Conservation (phyloP, 1,139 yeast species). For the Candida sp. region DNA sequence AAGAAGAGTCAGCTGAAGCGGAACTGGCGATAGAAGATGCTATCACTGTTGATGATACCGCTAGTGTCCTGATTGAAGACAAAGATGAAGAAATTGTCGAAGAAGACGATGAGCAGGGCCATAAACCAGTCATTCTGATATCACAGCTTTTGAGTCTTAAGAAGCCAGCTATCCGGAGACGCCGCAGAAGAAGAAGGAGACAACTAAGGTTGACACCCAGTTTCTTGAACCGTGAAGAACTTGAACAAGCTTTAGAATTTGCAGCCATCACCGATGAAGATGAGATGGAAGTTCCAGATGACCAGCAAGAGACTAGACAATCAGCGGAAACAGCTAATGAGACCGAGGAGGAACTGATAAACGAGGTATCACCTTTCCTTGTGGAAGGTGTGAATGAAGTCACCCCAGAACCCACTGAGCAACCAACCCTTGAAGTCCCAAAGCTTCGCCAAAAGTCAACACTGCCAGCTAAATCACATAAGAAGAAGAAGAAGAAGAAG, state of each 20-base stretch:
- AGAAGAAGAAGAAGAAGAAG: background rate
- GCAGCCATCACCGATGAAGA: background rate
- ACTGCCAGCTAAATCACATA: background rate
- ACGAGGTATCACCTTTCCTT: background rate
- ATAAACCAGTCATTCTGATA: background rate
- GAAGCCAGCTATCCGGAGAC: constrained; percentile 3
- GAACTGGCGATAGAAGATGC: background rate
- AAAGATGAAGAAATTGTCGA: background rate
- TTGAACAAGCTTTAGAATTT: constrained; percentile 2
- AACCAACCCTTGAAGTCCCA: background rate
- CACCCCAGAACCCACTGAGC: background rate
- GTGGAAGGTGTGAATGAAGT: background rate
- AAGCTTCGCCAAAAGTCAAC: background rate
- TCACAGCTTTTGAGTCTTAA: background rate
- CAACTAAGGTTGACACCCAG: background rate
- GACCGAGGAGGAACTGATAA: background rate
- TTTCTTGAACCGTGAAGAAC: background rate
- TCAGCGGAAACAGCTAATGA: background rate
- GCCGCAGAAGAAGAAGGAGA: constrained; percentile 7
- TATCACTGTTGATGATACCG: background rate
- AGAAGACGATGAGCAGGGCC: background rate
- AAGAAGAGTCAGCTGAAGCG: background rate
- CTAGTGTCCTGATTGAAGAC: background rate
- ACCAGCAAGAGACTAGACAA: background rate
- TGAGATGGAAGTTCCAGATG: background rate